Conservation (phyloP, 257 asterid species). For the Cordia subcordata region DNA sequence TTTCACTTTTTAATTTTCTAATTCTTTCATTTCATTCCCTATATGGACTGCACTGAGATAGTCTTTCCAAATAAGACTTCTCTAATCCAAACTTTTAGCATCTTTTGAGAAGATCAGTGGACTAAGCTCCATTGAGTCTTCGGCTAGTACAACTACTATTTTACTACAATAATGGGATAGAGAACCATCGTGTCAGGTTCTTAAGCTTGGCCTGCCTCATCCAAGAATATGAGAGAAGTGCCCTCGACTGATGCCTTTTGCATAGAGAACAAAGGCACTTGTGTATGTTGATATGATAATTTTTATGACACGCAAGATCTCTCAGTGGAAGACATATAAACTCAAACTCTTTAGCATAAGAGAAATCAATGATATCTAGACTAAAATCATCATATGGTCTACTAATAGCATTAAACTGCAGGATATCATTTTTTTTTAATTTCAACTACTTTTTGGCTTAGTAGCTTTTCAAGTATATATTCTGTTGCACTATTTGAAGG, state of each 20-base stretch:
- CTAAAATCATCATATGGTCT: slow-evolving; percentile 73
- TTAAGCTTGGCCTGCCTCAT: slow-evolving; percentile 97
- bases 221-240: slow-evolving; percentile 86
- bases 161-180: slow-evolving; percentile 40
- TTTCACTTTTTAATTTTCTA: too few species aligned
- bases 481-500: slow-evolving; percentile 97
- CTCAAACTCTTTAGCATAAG: slow-evolving; percentile 43
- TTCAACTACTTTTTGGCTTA: slow-evolving; percentile 24
- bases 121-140: slow-evolving; percentile 93
- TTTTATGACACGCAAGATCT: slow-evolving; percentile 41
- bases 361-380: slow-evolving; percentile 43
- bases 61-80: slow-evolving; percentile 77
- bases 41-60: slow-evolving; percentile 49
- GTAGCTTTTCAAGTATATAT: slow-evolving; percentile 65
- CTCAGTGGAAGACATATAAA: slow-evolving; percentile 54
- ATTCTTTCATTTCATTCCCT: slow-evolving; percentile 30
- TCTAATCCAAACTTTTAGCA: slow-evolving; percentile 73
- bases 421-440: slow-evolving; percentile 40
- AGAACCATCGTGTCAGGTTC: slow-evolving; percentile 96
- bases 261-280: slow-evolving; percentile 54
- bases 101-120: slow-evolving; percentile 65
- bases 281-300: slow-evolving; percentile 78
- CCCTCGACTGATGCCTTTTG: slow-evolving; percentile 63
- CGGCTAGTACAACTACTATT: slow-evolving; percentile 75
- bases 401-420: slow-evolving; percentile 66